These are phyloP conservation scores for Crithidia bombi DNA, from an alignment of 208 protist genomes.

Conservation along the genomic window DNA sequence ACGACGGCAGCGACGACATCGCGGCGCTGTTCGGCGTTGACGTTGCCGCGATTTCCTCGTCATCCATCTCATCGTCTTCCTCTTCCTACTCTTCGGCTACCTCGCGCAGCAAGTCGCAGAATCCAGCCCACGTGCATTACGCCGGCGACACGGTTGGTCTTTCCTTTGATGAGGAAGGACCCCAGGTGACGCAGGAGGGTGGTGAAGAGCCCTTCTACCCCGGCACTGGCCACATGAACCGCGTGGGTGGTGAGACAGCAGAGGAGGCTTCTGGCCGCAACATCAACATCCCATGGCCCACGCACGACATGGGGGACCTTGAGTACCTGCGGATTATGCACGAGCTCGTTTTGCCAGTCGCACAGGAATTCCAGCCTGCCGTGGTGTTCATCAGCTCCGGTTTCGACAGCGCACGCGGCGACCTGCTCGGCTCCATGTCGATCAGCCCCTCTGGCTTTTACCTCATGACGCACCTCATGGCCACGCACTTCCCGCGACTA, in stretches of 20 bases:
- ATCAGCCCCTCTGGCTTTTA: constrained; percentile 82
- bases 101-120: neutral
- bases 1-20: constrained; percentile 48
- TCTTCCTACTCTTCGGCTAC: neutral
- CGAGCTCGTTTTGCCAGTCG: constrained; percentile 93
- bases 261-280: constrained; percentile 82
- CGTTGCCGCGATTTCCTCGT: constrained; percentile 23
- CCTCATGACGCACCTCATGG: constrained; percentile 72
- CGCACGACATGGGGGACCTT: constrained; percentile 87
- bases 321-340: constrained; percentile 94
- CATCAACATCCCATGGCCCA: constrained; percentile 95
- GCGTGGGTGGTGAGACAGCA: constrained; percentile 57
- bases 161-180: constrained; percentile 46
- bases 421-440: constrained; percentile 92
- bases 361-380: constrained; percentile 90
- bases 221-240: constrained; percentile 83
- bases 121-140: constrained; percentile 11
- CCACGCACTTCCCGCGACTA: constrained; percentile 45
- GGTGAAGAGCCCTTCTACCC: constrained; percentile 88
- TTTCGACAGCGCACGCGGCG: constrained; percentile 95
- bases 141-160: constrained; percentile 60
- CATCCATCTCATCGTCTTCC: constrained; percentile 16
- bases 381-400: constrained; percentile 94
- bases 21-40: constrained; percentile 58
- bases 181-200: neutral